phyloP scores from a whole-genome alignment of 75 land plant genomes.

The Ceratopteris richardii region DNA sequence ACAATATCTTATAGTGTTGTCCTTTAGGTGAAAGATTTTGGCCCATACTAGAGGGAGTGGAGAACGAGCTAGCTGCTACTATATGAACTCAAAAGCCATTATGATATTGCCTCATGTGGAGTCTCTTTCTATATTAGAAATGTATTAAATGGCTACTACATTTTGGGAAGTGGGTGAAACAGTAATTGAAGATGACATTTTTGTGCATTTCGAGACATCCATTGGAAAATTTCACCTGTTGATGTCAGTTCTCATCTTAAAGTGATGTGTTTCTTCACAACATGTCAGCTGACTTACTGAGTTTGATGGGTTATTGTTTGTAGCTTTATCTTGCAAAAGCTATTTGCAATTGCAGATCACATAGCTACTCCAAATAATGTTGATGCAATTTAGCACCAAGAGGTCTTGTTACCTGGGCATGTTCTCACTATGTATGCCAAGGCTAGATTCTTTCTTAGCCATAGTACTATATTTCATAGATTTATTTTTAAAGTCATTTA shows the following conservation, averaged over 20 bases:
- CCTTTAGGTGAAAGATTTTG: conserved; percentile 47
- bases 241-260: conserved; percentile 43
- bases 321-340: conserved; percentile 96
- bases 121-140: too few species aligned
- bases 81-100: background rate
- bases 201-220: conserved; percentile 65
- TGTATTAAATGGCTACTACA: too few species aligned
- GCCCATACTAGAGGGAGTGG: conserved; percentile 9
- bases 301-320: too few species aligned
- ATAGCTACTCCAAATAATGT: conserved; percentile 78
- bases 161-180: conserved; percentile 64
- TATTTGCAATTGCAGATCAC: conserved; percentile 85
- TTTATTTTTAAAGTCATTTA: too few species aligned
- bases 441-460: too few species aligned
- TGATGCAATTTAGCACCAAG: conserved; percentile 91
- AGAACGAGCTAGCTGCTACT: conserved; percentile 2
- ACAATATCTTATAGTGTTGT: too few species aligned
- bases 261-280: too few species aligned
- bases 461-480: too few species aligned
- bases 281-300: too few species aligned
- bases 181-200: conserved; percentile 56
- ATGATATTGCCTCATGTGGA: too few species aligned
- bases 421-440: conserved; percentile 66
- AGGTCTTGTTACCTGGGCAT: conserved; percentile 88
- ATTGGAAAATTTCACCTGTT: conserved; percentile 86